Conservation (phyloP, 768 basidiomycete genomes). For the Hypsizygus marmoreus region DNA sequence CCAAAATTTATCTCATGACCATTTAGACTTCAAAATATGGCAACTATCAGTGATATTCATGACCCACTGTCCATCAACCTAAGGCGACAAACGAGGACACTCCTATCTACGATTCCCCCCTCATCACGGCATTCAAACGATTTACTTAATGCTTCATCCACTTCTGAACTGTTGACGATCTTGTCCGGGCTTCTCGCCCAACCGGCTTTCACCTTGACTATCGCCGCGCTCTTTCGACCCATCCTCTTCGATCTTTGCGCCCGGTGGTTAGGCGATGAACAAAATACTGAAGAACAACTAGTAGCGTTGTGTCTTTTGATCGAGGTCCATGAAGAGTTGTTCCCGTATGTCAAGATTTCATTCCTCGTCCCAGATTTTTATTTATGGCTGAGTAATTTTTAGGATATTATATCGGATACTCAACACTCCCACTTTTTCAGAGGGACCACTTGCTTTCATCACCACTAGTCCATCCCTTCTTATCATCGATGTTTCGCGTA, state of each 20-base stretch:
- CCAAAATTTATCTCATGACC: constrained; percentile 5
- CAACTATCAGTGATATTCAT: constrained; percentile 33
- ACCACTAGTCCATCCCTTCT: constrained; percentile 30
- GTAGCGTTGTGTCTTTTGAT: constrained; percentile 64
- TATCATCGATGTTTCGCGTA: constrained; percentile 40
- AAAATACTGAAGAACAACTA: constrained; percentile 52
- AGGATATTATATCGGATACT: constrained; percentile 63
- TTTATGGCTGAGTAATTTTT: constrained; percentile 12
- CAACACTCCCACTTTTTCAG: constrained; percentile 38
- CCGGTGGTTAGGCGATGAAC: constrained; percentile 68
- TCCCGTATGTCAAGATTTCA: constrained; percentile 63
- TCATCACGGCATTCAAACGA: constrained; percentile 38
- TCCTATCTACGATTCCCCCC: constrained; percentile 47
- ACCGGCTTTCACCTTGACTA: constrained; percentile 60
- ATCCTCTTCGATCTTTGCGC: constrained; percentile 79
- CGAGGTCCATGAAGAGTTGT: constrained; percentile 72
- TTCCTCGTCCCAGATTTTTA: constrained; percentile 9
- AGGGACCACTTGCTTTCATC: constrained; percentile 58
- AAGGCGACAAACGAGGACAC: constrained; percentile 47
- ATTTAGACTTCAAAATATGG: constrained; percentile 16
- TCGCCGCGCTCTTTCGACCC: constrained; percentile 74
- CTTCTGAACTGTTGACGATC: constrained; percentile 45
- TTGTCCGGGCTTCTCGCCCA: constrained; percentile 63
- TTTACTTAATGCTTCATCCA: constrained; percentile 41
- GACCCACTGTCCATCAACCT: constrained; percentile 67